These are phyloP conservation scores for Penicillium hesseltinei DNA, from an alignment of 2,329 filamentous ascomycete species.

Conservation along the genomic window DNA sequence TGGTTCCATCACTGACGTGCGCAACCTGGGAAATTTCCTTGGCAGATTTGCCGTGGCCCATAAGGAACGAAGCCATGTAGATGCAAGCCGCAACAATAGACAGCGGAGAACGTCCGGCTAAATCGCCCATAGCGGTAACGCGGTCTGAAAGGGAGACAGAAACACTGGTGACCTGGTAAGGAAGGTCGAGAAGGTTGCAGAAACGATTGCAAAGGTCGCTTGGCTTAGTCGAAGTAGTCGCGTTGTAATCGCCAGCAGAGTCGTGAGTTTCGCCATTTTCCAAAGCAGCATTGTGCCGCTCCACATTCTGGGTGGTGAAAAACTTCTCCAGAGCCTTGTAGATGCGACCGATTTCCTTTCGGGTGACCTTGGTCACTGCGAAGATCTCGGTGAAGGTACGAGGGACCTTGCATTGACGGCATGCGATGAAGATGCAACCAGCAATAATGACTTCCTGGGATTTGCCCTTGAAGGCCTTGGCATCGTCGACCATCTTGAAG, in stretches of 20 bases:
- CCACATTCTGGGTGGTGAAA: slow-evolving; percentile 69
- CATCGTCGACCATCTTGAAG: slow-evolving; percentile 91
- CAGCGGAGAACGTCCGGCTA: slow-evolving; percentile 89
- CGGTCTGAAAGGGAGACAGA: slow-evolving; percentile 75
- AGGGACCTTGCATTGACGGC: slow-evolving; percentile 80
- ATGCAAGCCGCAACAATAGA: slow-evolving; percentile 95
- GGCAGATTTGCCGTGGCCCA: slow-evolving; percentile 74
- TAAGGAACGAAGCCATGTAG: slow-evolving; percentile 88
- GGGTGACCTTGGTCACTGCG: slow-evolving; percentile 85
- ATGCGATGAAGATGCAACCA: slow-evolving; percentile 96
- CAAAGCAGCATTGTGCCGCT: slow-evolving; percentile 51
- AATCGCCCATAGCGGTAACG: slow-evolving; percentile 72
- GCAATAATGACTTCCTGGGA: slow-evolving; percentile 90
- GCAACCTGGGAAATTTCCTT: slow-evolving; percentile 83
- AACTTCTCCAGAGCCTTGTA: slow-evolving; percentile 94
- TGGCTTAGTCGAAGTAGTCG: slow-evolving; percentile 73
- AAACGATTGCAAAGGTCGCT: slow-evolving; percentile 85
- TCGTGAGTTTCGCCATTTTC: slow-evolving; percentile 53
- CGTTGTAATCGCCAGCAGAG: slow-evolving; percentile 62
- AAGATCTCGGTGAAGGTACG: slow-evolving; percentile 95
- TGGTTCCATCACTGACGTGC: slow-evolving; percentile 93
- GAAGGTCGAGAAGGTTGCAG: slow-evolving; percentile 77
- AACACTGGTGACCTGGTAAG: slow-evolving; percentile 74
- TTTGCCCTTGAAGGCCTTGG: slow-evolving; percentile 92
- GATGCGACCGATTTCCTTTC: slow-evolving; percentile 94